phyloP scores from a whole-genome alignment of 805 yeast species.

The Candida krabiensis region DNA sequence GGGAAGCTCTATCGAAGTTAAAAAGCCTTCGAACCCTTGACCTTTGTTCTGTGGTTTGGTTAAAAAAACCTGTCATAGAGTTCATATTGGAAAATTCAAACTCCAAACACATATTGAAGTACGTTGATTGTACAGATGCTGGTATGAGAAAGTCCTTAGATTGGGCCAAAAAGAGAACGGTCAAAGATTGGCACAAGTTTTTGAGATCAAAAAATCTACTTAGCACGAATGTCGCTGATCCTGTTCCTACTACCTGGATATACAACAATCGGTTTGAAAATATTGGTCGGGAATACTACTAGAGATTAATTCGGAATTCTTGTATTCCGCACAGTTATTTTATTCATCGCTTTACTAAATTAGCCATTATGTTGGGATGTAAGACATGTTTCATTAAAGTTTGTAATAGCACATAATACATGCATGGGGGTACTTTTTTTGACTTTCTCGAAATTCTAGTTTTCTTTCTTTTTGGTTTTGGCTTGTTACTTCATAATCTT shows the following conservation, averaged over 20 bases:
- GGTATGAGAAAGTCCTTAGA: constrained; percentile 49
- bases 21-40: constrained; percentile 21
- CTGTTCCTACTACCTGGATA: constrained; percentile 1
- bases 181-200: constrained; percentile 27
- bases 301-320: too few species aligned
- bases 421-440: too few species aligned
- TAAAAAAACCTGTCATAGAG: constrained; percentile 28
- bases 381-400: too few species aligned
- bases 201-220: constrained; percentile 11
- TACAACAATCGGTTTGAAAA: constrained; percentile 12
- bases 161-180: constrained; percentile 40
- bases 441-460: too few species aligned
- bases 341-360: too few species aligned
- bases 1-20: constrained; percentile 21
- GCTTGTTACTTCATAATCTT: too few species aligned
- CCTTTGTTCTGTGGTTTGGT: constrained; percentile 36
- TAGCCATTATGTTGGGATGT: too few species aligned
- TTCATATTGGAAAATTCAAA: constrained; percentile 19
- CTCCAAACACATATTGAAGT: constrained; percentile 14
- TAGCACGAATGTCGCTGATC: too few species aligned
- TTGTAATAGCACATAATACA: too few species aligned
- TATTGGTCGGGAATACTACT: constrained; percentile 19
- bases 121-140: constrained; percentile 43
- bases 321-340: too few species aligned
- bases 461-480: too few species aligned